A percentile compares a stretch with the other conserved stretches of the same genome.
phyloP scores from a whole-genome alignment of 2,329 filamentous ascomycete genomes.

The Colletotrichum spinosum region DNA sequence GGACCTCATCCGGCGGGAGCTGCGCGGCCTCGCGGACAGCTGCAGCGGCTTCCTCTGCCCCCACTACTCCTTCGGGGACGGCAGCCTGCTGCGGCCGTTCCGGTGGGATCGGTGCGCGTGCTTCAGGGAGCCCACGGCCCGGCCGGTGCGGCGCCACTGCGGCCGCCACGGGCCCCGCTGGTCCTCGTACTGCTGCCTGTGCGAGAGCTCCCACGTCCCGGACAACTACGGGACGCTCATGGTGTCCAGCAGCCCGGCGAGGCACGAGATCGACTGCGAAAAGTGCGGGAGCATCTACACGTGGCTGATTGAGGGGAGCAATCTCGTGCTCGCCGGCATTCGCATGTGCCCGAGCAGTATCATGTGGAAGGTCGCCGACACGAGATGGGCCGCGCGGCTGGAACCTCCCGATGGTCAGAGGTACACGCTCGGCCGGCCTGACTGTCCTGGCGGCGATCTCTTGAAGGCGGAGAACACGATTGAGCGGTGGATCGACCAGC shows the following conservation, averaged over 20 bases:
- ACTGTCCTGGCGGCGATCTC: too few species aligned
- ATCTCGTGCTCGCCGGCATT: neutral
- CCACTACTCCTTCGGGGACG: neutral
- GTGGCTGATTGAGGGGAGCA: neutral
- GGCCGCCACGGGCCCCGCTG: neutral
- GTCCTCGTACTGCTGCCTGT: neutral
- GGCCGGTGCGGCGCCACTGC: neutral
- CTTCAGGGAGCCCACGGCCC: neutral
- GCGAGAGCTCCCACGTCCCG: neutral
- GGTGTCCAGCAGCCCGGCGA: neutral
- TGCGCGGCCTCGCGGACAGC: neutral
- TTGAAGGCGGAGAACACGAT: too few species aligned
- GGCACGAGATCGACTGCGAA: neutral
- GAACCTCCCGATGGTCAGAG: too few species aligned
- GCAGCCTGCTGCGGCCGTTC: neutral
- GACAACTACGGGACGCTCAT: neutral
- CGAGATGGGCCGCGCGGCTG: too few species aligned
- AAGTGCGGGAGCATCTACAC: neutral
- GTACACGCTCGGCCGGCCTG: too few species aligned
- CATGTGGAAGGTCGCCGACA: too few species aligned
- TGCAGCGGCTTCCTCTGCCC: neutral
- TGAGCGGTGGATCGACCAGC: too few species aligned
- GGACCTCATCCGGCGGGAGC: neutral
- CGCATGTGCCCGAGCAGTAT: too few species aligned
- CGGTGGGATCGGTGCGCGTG: neutral